A percentile compares a stretch with the other conserved stretches of the same genome.
Evolutionary conservation across 1,284 basidiomycete genomes (phyloP).

Genomic region (Heterobasidion annosum): DNA sequence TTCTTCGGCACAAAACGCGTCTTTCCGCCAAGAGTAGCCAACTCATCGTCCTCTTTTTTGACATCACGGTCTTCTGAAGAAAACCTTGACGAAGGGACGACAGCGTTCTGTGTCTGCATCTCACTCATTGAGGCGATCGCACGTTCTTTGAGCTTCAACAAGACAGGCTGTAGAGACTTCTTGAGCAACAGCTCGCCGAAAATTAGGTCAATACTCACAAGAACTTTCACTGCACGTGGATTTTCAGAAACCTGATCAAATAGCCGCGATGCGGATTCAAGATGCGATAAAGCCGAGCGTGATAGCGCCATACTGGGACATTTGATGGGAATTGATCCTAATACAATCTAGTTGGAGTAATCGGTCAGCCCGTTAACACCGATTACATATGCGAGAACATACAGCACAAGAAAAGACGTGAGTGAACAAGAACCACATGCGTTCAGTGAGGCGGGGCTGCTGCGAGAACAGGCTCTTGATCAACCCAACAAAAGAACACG

Average conservation of each 20-base stretch:
- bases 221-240: slow-evolving; percentile 44
- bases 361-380: neutral
- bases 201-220: slow-evolving; percentile 30
- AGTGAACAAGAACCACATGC: slow-evolving; percentile 67
- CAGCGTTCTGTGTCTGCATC: slow-evolving; percentile 7
- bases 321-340: slow-evolving; percentile 59
- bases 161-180: slow-evolving; percentile 36
- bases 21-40: slow-evolving; percentile 50
- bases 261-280: slow-evolving; percentile 51
- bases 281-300: slow-evolving; percentile 50
- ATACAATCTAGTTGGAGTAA: slow-evolving; percentile 39
- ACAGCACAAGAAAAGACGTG: slow-evolving; percentile 69
- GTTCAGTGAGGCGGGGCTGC: slow-evolving; percentile 53
- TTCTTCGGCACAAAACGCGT: slow-evolving; percentile 52
- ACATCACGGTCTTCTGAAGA: slow-evolving; percentile 20
- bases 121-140: slow-evolving; percentile 23
- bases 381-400: slow-evolving; percentile 19
- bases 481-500: slow-evolving; percentile 57
- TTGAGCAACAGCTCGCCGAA: neutral
- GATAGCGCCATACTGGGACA: slow-evolving; percentile 49
- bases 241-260: slow-evolving; percentile 45
- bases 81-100: slow-evolving; percentile 10
- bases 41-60: slow-evolving; percentile 50
- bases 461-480: slow-evolving; percentile 56
- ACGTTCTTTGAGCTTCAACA: slow-evolving; percentile 44